A percentile compares a stretch with the other conserved stretches of the same genome.
These are phyloP conservation scores for Thecaphora thlaspeos DNA, from an alignment of 1,284 basidiomycete genomes.

Conservation along the genomic window DNA sequence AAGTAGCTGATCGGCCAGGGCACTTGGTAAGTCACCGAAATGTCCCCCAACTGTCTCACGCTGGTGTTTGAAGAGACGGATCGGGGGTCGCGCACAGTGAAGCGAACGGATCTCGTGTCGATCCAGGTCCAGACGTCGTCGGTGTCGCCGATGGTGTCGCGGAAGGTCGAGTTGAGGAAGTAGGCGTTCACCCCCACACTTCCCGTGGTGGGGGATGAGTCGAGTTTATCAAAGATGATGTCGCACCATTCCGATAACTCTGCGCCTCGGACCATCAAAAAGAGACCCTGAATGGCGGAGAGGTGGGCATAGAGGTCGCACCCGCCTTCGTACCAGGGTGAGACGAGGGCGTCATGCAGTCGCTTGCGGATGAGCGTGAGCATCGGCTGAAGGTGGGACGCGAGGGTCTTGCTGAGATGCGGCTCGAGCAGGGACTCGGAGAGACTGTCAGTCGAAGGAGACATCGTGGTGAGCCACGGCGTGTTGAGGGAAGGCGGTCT, in stretches of 20 bases:
- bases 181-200: constrained; percentile 10
- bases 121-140: constrained; percentile 11
- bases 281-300: constrained; percentile 22
- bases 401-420: constrained; percentile 13
- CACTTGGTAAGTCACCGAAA: constrained; percentile 27
- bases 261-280: constrained; percentile 28
- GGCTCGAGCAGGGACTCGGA: constrained; percentile 15
- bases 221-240: constrained; percentile 20
- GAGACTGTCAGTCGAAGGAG: too few species aligned
- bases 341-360: constrained; percentile 18
- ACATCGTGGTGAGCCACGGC: too few species aligned
- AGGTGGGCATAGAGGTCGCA: constrained; percentile 24
- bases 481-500: too few species aligned
- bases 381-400: constrained; percentile 25
- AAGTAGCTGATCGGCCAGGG: constrained; percentile 28
- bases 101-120: constrained; percentile 21
- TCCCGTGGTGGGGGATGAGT: constrained; percentile 9
- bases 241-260: constrained; percentile 29
- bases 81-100: constrained; percentile 6
- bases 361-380: constrained; percentile 27
- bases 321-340: constrained; percentile 16
- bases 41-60: constrained; percentile 16
- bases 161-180: constrained; percentile 22
- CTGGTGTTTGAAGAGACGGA: too few species aligned
- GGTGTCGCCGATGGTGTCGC: constrained; percentile 13